Evolutionary conservation across 2,329 filamentous ascomycete species (phyloP).

Genomic region (Fusarium tupiense): DNA sequence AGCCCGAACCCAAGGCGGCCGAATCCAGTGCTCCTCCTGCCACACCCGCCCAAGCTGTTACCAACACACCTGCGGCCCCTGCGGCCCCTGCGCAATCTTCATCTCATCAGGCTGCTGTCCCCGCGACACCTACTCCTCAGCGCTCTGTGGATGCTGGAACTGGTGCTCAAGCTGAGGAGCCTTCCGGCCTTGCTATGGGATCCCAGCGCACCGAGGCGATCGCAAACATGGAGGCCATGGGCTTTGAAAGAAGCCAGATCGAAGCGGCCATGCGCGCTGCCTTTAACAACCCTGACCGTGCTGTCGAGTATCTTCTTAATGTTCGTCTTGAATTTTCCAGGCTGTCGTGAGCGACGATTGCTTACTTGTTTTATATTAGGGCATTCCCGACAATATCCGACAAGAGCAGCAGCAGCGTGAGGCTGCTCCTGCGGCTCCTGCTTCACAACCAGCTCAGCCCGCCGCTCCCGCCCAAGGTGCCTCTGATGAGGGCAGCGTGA

Average conservation of each 20-base stretch:
- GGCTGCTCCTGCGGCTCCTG: slow-evolving; percentile 49
- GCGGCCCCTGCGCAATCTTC: slow-evolving; percentile 51
- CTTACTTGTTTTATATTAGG: slow-evolving; percentile 59
- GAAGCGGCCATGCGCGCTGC: slow-evolving; percentile 95
- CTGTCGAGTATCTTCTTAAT: slow-evolving; percentile 92
- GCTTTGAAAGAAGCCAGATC: slow-evolving; percentile 87
- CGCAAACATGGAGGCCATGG: slow-evolving; percentile 96
- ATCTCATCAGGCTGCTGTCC: slow-evolving; percentile 60
- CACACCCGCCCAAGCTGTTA: slow-evolving; percentile 64
- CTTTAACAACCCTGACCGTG: slow-evolving; percentile 96
- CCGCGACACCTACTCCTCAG: slow-evolving; percentile 66
- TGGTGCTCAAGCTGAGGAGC: slow-evolving; percentile 60
- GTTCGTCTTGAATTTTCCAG: slow-evolving; percentile 60
- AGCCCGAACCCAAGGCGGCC: slow-evolving; percentile 66
- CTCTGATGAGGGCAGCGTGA: slow-evolving; percentile 76
- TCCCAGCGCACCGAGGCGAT: slow-evolving; percentile 83
- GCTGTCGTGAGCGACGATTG: neutral
- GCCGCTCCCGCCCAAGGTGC: slow-evolving; percentile 54
- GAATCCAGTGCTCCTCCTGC: slow-evolving; percentile 68
- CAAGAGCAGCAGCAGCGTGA: slow-evolving; percentile 70
- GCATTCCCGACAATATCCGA: slow-evolving; percentile 86
- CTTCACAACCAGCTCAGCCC: slow-evolving; percentile 52
- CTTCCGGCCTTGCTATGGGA: slow-evolving; percentile 87
- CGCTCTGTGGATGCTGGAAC: slow-evolving; percentile 50
- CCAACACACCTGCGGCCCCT: slow-evolving; percentile 70